phyloP scores from a whole-genome alignment of 768 basidiomycete genomes.

The Dioszegia aurantiaca region DNA sequence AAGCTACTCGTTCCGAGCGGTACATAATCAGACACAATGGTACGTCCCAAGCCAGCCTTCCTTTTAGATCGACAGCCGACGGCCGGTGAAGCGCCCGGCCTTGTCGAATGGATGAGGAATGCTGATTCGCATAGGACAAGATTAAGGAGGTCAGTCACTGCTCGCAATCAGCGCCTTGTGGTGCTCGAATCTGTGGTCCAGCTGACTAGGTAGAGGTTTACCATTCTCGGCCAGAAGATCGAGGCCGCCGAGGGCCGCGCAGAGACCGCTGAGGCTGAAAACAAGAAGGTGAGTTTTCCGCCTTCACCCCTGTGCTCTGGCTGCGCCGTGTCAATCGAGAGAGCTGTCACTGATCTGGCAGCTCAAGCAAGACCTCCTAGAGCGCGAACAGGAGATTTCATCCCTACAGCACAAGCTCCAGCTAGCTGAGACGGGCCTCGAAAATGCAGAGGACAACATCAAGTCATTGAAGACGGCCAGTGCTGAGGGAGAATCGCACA shows the following conservation, averaged over 20 bases:
- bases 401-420: slow-evolving; percentile 72
- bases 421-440: slow-evolving; percentile 64
- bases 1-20: too few relatives aligned
- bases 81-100: too few relatives aligned
- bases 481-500: slow-evolving; percentile 68
- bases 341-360: slow-evolving; percentile 26
- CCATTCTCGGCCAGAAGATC: slow-evolving; percentile 64
- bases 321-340: background rate
- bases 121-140: slow-evolving; percentile 53
- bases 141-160: slow-evolving; percentile 55
- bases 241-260: slow-evolving; percentile 77
- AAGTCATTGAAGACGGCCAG: slow-evolving; percentile 63
- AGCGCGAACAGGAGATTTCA: slow-evolving; percentile 78
- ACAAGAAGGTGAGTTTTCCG: slow-evolving; percentile 59
- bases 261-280: slow-evolving; percentile 78
- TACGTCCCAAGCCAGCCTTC: too few relatives aligned
- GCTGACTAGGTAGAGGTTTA: slow-evolving; percentile 30
- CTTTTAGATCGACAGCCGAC: too few relatives aligned
- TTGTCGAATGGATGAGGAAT: background rate
- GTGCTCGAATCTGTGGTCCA: too few relatives aligned
- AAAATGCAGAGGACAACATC: slow-evolving; percentile 68
- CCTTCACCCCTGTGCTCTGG: background rate
- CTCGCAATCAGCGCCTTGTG: too few relatives aligned
- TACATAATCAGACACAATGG: too few relatives aligned
- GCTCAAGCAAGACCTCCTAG: slow-evolving; percentile 67